Evolutionary conservation across 352 stramenopile genomes (phyloP).

Genomic region (Globisporangium megalacanthum): DNA sequence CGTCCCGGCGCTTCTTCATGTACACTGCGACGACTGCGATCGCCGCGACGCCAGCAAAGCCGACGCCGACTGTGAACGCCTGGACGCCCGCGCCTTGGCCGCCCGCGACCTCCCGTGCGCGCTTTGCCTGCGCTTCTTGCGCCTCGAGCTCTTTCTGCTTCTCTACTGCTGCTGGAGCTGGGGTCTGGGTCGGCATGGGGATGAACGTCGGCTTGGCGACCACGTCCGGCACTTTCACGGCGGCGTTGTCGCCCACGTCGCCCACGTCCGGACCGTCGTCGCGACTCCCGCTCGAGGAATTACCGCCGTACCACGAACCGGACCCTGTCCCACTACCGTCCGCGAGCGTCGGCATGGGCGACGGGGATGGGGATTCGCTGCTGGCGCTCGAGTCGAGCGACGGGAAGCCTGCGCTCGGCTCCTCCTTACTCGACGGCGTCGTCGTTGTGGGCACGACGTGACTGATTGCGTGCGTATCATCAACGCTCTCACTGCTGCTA

Average conservation of each 20-base stretch:
- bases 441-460: background rate
- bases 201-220: slow-evolving; percentile 10
- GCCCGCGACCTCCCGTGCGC: slow-evolving; percentile 29
- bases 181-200: slow-evolving; percentile 10
- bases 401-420: slow-evolving; percentile 1
- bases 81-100: slow-evolving; percentile 4
- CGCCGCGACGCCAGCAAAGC: slow-evolving; percentile 25
- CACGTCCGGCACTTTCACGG: slow-evolving; percentile 6
- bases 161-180: slow-evolving; percentile 9
- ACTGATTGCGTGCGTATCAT: background rate
- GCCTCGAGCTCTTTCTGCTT: slow-evolving; percentile 23
- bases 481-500: background rate
- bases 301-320: slow-evolving; percentile 5
- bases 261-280: slow-evolving; percentile 28
- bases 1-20: slow-evolving; percentile 27
- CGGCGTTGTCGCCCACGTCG: slow-evolving; percentile 21
- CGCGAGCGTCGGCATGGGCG: background rate
- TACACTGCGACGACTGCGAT: slow-evolving; percentile 53
- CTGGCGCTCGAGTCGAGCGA: slow-evolving; percentile 1
- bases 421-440: background rate
- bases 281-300: slow-evolving; percentile 1
- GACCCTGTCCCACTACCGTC: background rate
- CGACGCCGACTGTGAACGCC: slow-evolving; percentile 16
- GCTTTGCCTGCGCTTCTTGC: slow-evolving; percentile 42
- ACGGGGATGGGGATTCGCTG: background rate